A percentile compares a stretch with the other conserved stretches of the same genome.
These are phyloP conservation scores for Xylariaceae sp. DNA, from an alignment of 2,329 filamentous ascomycete genomes.

Conservation along the genomic window DNA sequence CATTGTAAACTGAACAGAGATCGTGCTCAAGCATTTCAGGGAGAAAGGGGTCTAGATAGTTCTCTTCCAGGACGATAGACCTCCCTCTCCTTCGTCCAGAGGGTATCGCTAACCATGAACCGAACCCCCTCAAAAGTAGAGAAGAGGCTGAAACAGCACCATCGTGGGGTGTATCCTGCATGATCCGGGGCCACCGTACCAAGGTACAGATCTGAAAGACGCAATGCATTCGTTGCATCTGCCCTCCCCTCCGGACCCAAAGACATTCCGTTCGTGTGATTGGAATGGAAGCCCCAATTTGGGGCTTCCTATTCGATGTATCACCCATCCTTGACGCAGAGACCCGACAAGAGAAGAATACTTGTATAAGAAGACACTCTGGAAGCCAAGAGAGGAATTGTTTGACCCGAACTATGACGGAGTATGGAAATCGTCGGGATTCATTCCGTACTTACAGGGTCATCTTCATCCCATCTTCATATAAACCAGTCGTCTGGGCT, in stretches of 20 bases:
- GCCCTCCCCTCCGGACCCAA: conserved; percentile 4
- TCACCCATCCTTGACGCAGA: conserved; percentile 12
- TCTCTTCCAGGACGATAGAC: neutral
- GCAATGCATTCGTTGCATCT: conserved; percentile 12
- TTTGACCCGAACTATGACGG: conserved; percentile 9
- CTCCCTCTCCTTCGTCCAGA: neutral
- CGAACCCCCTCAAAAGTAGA: conserved; percentile 11
- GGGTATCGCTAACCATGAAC: conserved; percentile 2
- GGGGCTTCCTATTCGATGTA: conserved; percentile 1
- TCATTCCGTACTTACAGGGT: neutral
- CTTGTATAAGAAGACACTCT: neutral
- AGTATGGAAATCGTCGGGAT: conserved; percentile 3
- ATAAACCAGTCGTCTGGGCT: neutral
- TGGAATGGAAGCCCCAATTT: conserved; percentile 3
- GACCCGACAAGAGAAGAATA: neutral
- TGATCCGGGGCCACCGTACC: conserved; percentile 4
- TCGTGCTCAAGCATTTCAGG: conserved; percentile 1
- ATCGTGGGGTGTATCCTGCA: conserved; percentile 14
- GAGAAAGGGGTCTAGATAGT: neutral
- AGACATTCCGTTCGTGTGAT: conserved; percentile 16
- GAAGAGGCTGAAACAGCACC: conserved; percentile 17
- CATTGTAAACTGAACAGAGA: neutral
- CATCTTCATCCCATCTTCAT: neutral
- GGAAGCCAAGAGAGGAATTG: neutral
- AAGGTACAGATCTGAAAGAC: conserved; percentile 9